Conservation (phyloP, 805 yeast genomes). For the Candida jianshihensis region DNA sequence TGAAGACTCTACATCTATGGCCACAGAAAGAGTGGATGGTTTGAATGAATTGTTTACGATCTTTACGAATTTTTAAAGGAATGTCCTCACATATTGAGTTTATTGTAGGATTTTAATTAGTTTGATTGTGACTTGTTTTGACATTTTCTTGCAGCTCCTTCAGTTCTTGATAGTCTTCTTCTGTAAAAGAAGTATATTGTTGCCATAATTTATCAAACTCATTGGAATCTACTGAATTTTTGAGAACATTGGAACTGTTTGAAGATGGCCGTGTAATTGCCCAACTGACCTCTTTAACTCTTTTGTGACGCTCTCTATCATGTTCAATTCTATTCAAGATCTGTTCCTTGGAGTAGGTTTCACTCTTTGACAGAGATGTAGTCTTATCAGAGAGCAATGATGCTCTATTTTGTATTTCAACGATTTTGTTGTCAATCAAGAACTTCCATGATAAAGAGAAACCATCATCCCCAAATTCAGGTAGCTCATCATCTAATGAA, state of each 20-base stretch:
- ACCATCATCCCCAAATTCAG: conserved; percentile 5
- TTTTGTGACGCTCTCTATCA: conserved; percentile 86
- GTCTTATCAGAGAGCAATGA: no score
- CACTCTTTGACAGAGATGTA: conserved; percentile 1
- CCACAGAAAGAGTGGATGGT: conserved; percentile 60
- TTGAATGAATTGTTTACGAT: conserved; percentile 60
- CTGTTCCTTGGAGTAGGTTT: conserved; percentile 35
- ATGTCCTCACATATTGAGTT: not conserved
- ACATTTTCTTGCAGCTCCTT: conserved; percentile 51
- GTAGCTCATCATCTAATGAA: conserved; percentile 2
- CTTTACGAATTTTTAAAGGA: conserved; percentile 18
- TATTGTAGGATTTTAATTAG: not conserved
- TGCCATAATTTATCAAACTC: conserved; percentile 47
- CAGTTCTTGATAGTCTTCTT: conserved; percentile 43
- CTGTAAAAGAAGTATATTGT: no score
- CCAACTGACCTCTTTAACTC: conserved; percentile 79
- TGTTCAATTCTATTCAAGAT: conserved; percentile 80
- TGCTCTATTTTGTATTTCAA: conserved; percentile 10
- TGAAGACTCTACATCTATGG: conserved; percentile 37
- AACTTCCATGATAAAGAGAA: conserved; percentile 17
- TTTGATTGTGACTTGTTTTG: conserved; percentile 43
- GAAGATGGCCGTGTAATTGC: conserved; percentile 44
- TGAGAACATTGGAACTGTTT: not conserved
- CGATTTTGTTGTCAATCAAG: conserved; percentile 13
- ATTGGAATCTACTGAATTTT: conserved; percentile 27